Percentiles rank a stretch among this genome's conserved stretches.
These are phyloP conservation scores for Nakazawaea wyomingensis DNA, from an alignment of 805 yeast genomes.

Conservation along the genomic window DNA sequence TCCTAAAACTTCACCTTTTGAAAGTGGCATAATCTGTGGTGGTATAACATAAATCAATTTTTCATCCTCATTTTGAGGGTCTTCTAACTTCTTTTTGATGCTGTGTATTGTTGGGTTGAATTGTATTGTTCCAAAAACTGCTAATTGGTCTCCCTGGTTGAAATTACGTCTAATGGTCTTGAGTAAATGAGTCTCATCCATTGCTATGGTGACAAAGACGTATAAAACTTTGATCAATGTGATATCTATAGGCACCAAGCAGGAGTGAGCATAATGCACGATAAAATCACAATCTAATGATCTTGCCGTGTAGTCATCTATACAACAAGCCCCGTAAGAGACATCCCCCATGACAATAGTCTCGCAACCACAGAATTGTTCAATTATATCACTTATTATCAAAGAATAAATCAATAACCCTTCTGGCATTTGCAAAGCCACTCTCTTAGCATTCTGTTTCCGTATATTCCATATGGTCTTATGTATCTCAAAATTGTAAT, in stretches of 20 bases:
- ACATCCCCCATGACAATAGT: conserved; percentile 98
- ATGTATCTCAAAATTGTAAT: conserved; percentile 93
- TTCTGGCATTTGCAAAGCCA: conserved; percentile 97
- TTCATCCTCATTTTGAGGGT: conserved; percentile 21
- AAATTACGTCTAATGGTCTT: conserved; percentile 75
- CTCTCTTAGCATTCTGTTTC: conserved; percentile 69
- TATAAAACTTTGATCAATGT: conserved; percentile 90
- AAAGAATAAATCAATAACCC: conserved; percentile 86
- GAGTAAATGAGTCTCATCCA: conserved; percentile 77
- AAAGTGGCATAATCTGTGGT: conserved; percentile 88
- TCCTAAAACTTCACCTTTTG: conserved; percentile 94
- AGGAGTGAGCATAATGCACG: conserved; percentile 95
- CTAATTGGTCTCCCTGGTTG: conserved; percentile 55
- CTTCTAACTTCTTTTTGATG: conserved; percentile 54
- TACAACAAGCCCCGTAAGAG: conserved; percentile 97
- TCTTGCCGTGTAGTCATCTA: conserved; percentile 92
- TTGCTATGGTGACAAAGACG: conserved; percentile 88
- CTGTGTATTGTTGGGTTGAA: conserved; percentile 92
- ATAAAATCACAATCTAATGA: conserved; percentile 91
- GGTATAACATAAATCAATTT: conserved; percentile 61
- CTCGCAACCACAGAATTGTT: conserved; percentile 84
- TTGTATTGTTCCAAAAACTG: conserved; percentile 93
- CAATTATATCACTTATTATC: conserved; percentile 84
- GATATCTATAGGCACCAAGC: conserved; percentile 91
- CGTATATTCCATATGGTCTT: conserved; percentile 92